Base-by-base conservation (phyloP, 2,329 filamentous ascomycete genomes). In the Lachnellula willkommii region DNA sequence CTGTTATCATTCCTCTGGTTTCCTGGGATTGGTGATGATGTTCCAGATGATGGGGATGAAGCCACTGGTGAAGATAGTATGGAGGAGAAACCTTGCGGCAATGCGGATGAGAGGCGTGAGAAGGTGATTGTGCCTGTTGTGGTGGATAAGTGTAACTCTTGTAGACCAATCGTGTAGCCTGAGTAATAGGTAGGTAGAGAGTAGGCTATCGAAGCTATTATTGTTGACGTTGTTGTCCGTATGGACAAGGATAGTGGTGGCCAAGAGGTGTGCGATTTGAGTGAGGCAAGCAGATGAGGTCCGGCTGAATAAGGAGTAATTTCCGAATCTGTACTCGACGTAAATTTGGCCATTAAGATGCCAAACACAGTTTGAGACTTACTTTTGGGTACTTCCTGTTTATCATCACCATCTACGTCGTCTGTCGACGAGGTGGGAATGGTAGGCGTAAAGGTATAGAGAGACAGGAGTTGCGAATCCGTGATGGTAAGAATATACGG, bases 161-260 rank as follows among this genome's bases (percentile, higher is more conserved):
- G 93, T n/a, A 97, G 82, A 2, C 91, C 92, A 15, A 96, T 81
- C 7, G 88, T 91, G 89, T 92, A 96, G 28, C 91, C 91, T 45
- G 84, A 84, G 3, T 86, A 77, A 63, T 85, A 83, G 2, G 88
- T 88, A 15, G 87, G 85, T 61, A 95, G 84, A 0, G 89, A 89
- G 69, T 95, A 96, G 1, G 90, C 92, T 57, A 96, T 88, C 0
- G 89, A 91, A 2, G 90, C 88, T n/a, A 90, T 81, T 17, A 90
- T 81, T 11, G 81, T 81, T 3, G 76, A 74, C 0, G 81, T 69
- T 14, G 83, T 83, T 26, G 78, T 80, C n/a, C 91, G 83, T 39
- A 97, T 81, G 0, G 90, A 93, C n/a, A 96, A 74, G 0, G 90
- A 89, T 9, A 95, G 75, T 1, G 92, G 92, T 2, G 87, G 81